Evolutionary conservation across 2,329 filamentous ascomycete genomes (phyloP), one percentile per base, ranked within the genome.

Genomic region (Metarhizium rileyi): DNA sequence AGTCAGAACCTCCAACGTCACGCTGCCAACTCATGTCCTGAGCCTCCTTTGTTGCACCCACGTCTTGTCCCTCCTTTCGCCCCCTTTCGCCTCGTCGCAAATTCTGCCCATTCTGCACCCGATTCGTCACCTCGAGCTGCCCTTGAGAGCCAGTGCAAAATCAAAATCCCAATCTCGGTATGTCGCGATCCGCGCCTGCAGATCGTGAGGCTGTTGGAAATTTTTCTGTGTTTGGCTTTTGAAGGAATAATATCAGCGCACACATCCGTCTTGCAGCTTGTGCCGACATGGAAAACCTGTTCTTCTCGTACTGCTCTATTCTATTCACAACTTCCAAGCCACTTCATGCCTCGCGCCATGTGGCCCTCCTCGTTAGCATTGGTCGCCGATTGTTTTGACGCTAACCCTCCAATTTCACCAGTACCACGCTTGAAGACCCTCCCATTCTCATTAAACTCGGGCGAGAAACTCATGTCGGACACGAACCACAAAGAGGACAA

Each of bases 401-500:
- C 27, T 28, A 10, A 28, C 27, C 10, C 27, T 10, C 10, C 27
- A 5, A 10, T 28, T 5, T 28, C 5, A 5, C 10, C 5, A 10
- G 27, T 28, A n/a, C 5, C 9, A 8, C 7, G 8, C 27, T 28
- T 1, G 12, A 28, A 3, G 27, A 28, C 27, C 2, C n/a, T n/a
- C 12, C 30, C 5, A 33, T 18, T 14, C 16, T 18, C 8, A 23
- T 42, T 26, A 18, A 20, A n/a, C 10, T 23, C 40, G 36, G n/a
- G 22, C 36, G 26, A 43, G 25, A 42, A 27, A 43, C 28, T 8
- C 26, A 53, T 53, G 51, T 51, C 51, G 25, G 46, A 51, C 38
- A 28, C 30, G n/a, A 49, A 44, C 8, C 46, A 51, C 28, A 36
- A 46, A 41, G 51, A 51, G 22, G 48, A 48, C n/a, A 46, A 49